Percentiles rank a stretch among this genome's conserved stretches.
Conservation (phyloP, 139 green algal genomes). For the Closterium sp. region DNA sequence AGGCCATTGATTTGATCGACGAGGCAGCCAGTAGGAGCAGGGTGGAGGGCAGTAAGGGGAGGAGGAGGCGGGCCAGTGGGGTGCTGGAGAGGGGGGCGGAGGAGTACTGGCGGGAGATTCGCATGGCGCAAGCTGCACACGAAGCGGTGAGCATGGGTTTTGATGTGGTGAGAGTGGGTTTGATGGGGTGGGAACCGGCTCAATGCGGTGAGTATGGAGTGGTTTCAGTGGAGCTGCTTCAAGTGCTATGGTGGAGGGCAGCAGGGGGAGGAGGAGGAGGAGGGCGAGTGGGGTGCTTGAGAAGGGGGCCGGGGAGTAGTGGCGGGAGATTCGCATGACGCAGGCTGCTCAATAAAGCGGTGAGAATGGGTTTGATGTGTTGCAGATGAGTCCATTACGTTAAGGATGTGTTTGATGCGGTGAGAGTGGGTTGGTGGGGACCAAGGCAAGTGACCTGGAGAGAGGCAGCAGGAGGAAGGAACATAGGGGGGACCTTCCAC, state of each 20-base stretch:
- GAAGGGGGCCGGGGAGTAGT: no score
- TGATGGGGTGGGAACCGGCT: no score
- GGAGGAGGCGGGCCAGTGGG: constrained; percentile 59
- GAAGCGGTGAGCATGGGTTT: background rate
- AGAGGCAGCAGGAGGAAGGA: no score
- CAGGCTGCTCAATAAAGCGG: background rate
- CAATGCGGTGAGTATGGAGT: no score
- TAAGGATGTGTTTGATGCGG: background rate
- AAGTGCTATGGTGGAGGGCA: no score
- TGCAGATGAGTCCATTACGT: background rate
- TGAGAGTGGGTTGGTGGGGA: background rate
- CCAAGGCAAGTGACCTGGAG: no score
- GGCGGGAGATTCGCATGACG: background rate
- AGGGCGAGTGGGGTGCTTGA: no score
- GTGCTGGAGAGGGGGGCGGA: constrained; percentile 59
- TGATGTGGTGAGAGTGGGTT: no score
- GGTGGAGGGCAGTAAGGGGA: constrained; percentile 73
- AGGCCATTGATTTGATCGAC: constrained; percentile 98
- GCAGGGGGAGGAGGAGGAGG: no score
- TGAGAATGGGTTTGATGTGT: background rate
- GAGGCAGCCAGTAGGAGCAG: constrained; percentile 84
- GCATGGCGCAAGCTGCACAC: constrained; percentile 18
- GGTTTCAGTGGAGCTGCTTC: no score
- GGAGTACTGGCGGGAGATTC: constrained; percentile 43
- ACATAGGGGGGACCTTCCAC: no score